Base-by-base conservation (phyloP, 768 basidiomycete genomes). In the Tricholoma flavovirens region DNA sequence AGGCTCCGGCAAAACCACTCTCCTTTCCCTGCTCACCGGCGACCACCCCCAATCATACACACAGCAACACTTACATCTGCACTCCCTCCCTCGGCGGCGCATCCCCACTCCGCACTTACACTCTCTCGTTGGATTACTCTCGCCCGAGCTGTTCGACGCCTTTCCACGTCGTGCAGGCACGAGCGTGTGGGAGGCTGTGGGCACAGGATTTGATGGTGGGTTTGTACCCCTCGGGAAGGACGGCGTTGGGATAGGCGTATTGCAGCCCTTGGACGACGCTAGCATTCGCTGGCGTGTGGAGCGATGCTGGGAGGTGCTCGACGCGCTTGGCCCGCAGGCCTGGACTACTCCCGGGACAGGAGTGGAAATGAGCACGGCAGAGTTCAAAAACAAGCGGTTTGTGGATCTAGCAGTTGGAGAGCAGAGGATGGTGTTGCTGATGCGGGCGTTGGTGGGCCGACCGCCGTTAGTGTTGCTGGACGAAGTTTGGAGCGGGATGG, bases 1-100 rank as follows among this genome's bases (percentile, higher is more conserved):
- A 91, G 90, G 96, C 45, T 93, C 92, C 0, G 96, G 96, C 14
- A 99, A 98, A 74, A 94, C 94, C 0, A 98, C 96, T 0, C 84
- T 98, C 5, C 77, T 98, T 19, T 86, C 95, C 15, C 70, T 98
- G 29, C 73, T 99, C 36, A 93, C 93, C 0, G 96, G 96, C 22
- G 93, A 96, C 66, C 96, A 98, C 69, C 96, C 96, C 0, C 91
- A 93, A 59, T 98, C 96, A 1, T 98, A 88, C 73, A 86, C 86
- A 4, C 90, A 92, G 65, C 67, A 68, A 7, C 70, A 73, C 55
- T 62, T 68, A 59, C 78, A 56, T 36, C 68, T 75, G 7, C 73
- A 66, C 17, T 70, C 83, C 46, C 85, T 83, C 63, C 73, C 73
- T 3, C 86, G 93, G 5, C 69, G 78, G 10, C 72, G 73, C 2